Base-by-base conservation (phyloP, 495 filamentous ascomycete genomes). In the Schizothecium vesticola region DNA sequence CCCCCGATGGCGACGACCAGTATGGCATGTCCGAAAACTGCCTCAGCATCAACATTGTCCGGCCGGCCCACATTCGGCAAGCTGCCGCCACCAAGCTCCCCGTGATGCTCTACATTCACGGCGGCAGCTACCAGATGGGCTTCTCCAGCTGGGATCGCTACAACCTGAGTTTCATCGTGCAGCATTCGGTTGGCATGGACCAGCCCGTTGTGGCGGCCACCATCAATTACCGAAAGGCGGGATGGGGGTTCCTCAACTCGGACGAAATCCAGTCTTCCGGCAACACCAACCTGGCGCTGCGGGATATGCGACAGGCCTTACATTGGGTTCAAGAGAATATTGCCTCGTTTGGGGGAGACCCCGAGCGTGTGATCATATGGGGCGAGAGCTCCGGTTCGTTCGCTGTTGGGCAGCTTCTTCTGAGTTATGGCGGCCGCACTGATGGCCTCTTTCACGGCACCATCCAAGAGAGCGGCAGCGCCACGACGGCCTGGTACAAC, bases 61-160 rank as follows among this genome's bases (percentile, higher is more conserved):
- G 89, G 19, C 89, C 90, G 2, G 62, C 82, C 1, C 83, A 83
- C 0, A 83, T 77, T 26, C 78, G 66, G 25, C 65, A 72, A 0
- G 72, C 72, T n/a, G 16, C 19, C 43, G 3, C 43, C 3, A 71
- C 80, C 6, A 81, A 82, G 16, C 75, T 91, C 1, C 90, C 90
- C 0, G 85, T 91, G 22, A 77, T 88, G 57, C 80, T 90, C 9
- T 91, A 88, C 86, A 91, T 92, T 55, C 89, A 85, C 71, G 89
- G 88, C 31, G 89, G 89, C 24, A 86, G 82, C 1, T 91, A 90
- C 70, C 86, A 90, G 71, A 73, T 87, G 4, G 89, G 89, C 3
- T 84, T 83, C 0, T 86, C 84, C 79, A 67, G 59, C 59, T 56
- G 61, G 56, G 51, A 65, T 55, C 76, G 80, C 3, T 85, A 85